These are phyloP conservation scores for Tuber brumale DNA, from an alignment of 495 filamentous ascomycete species.

Conservation along the genomic window DNA sequence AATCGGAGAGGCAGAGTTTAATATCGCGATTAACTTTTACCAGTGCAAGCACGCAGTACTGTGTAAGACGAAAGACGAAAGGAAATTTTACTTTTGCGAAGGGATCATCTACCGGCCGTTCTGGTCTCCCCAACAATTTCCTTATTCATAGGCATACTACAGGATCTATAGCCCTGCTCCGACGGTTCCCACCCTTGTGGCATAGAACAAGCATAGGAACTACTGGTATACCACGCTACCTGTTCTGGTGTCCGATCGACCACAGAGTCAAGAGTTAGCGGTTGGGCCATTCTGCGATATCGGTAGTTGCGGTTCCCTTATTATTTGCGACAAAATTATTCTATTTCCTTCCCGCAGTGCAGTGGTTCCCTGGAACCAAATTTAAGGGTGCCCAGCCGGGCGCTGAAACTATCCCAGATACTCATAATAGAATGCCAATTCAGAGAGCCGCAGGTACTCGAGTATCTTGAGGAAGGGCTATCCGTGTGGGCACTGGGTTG, in stretches of 20 bases:
- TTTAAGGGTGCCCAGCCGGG: background rate
- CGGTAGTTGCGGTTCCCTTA: background rate
- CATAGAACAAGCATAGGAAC: background rate
- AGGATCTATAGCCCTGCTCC: background rate
- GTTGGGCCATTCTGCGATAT: background rate
- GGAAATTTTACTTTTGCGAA: background rate
- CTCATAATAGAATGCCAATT: background rate
- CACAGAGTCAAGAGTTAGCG: background rate
- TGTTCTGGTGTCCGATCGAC: background rate
- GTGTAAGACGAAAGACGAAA: background rate
- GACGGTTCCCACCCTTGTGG: background rate
- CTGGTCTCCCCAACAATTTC: background rate
- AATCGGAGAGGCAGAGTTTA: background rate
- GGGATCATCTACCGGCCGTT: background rate
- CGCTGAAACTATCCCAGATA: background rate
- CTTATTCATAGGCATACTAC: background rate
- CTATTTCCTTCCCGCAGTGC: background rate
- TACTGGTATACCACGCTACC: background rate
- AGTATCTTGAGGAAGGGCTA: background rate
- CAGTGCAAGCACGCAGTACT: background rate
- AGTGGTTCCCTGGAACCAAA: background rate
- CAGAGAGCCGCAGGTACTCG: no score
- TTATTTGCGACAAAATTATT: background rate
- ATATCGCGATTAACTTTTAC: background rate
- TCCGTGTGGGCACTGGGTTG: background rate